A percentile compares a stretch with the other conserved stretches of the same genome.
Conservation (phyloP, 2,329 filamentous ascomycete species). For the Zymoseptoria crescenta region DNA sequence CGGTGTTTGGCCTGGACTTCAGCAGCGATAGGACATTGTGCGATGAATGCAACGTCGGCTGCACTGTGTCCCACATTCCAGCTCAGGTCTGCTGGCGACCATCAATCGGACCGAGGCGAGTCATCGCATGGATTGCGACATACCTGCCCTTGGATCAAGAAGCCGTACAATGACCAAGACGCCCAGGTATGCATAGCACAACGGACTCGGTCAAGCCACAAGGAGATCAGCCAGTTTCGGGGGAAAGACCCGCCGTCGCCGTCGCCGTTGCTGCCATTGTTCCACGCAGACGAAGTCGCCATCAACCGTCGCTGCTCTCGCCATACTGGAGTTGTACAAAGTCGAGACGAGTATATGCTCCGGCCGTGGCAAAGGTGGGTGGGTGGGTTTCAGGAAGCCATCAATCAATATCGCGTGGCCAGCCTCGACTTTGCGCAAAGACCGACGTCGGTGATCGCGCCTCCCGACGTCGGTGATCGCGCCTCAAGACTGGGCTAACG, state of each 20-base stretch:
- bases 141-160: background rate
- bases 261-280: background rate
- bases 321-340: background rate
- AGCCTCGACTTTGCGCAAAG: background rate
- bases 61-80: background rate
- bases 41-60: background rate
- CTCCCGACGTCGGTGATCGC: background rate
- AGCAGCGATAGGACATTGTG: background rate
- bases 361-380: background rate
- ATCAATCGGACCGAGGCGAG: background rate
- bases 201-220: background rate
- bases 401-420: background rate
- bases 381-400: background rate
- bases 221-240: background rate
- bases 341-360: background rate
- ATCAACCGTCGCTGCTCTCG: background rate
- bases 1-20: background rate
- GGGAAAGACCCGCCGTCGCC: background rate
- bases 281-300: background rate
- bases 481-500: background rate
- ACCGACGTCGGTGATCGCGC: background rate
- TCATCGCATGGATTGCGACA: background rate
- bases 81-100: background rate
- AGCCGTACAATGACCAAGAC: background rate
- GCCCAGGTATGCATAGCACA: background rate